Conservation (phyloP, 768 basidiomycete species). For the Mycena vitilis region DNA sequence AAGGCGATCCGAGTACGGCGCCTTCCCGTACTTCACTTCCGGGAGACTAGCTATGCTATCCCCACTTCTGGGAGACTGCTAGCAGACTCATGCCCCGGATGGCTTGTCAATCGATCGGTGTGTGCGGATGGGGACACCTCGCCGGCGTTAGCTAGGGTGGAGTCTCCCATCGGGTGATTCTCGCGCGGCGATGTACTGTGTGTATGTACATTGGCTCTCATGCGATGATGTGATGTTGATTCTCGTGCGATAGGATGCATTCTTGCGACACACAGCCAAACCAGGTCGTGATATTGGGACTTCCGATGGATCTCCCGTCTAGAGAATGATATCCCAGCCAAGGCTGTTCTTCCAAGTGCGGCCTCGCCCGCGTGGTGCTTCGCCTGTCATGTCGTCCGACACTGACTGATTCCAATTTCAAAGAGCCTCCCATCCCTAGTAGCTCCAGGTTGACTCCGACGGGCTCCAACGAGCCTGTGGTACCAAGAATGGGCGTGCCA, state of each 20-base stretch:
- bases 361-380: too few species aligned
- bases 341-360: too few species aligned
- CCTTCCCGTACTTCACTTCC: conserved; percentile 16
- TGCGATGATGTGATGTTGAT: conserved; percentile 1
- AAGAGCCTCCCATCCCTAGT: too few species aligned
- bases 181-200: conserved; percentile 3
- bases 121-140: too few species aligned
- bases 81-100: background rate
- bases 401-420: too few species aligned
- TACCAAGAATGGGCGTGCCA: too few species aligned
- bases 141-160: conserved; percentile 7
- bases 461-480: too few species aligned
- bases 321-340: too few species aligned
- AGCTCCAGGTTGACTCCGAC: too few species aligned
- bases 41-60: conserved; percentile 19
- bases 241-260: conserved; percentile 5
- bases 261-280: background rate
- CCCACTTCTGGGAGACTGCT: conserved; percentile 19
- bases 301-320: too few species aligned
- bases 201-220: conserved; percentile 24
- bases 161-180: background rate
- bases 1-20: conserved; percentile 12
- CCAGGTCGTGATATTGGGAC: background rate
- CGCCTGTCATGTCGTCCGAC: too few species aligned
- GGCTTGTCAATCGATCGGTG: too few species aligned